These are phyloP conservation scores for Scopulariopsis brevicaulis DNA, from an alignment of 2,329 filamentous ascomycete genomes.

Conservation along the genomic window DNA sequence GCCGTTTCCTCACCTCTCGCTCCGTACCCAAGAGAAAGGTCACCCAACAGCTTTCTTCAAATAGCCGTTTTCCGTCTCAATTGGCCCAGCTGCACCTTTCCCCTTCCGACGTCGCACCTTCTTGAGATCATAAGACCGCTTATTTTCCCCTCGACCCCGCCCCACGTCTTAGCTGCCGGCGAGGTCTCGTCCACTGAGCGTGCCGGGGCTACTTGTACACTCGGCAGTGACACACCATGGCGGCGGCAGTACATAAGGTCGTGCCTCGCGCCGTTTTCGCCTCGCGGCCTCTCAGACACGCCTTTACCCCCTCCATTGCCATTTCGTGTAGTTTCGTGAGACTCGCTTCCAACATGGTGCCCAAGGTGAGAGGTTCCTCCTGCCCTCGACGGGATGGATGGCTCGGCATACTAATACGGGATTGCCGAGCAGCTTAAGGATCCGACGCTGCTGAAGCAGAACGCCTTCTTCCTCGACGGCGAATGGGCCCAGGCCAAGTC, in stretches of 20 bases:
- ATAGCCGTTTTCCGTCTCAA: neutral
- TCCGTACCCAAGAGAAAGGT: neutral
- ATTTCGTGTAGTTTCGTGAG: slow-evolving; percentile 17
- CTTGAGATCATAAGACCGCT: neutral
- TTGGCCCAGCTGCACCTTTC: neutral
- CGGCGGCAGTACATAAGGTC: neutral
- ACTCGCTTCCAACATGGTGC: slow-evolving; percentile 34
- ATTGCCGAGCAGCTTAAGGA: slow-evolving; percentile 52
- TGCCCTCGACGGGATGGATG: neutral
- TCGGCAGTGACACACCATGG: slow-evolving; percentile 3
- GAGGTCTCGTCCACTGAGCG: neutral
- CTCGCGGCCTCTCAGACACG: slow-evolving; percentile 19
- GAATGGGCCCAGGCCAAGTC: slow-evolving; percentile 81
- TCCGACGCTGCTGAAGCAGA: slow-evolving; percentile 70
- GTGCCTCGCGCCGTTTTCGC: neutral
- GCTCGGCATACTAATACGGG: neutral
- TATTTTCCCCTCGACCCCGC: neutral
- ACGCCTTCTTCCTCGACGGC: slow-evolving; percentile 79
- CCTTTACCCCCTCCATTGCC: slow-evolving; percentile 16
- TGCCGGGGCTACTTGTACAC: neutral
- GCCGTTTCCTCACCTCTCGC: neutral
- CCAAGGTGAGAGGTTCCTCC: slow-evolving; percentile 21
- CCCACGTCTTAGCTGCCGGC: neutral
- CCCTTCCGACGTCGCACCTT: neutral
- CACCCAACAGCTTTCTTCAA: neutral